Percentiles rank a stretch among this genome's conserved stretches.
Evolutionary conservation across 805 yeast species (phyloP).

Genomic region (Candida patagonica): DNA sequence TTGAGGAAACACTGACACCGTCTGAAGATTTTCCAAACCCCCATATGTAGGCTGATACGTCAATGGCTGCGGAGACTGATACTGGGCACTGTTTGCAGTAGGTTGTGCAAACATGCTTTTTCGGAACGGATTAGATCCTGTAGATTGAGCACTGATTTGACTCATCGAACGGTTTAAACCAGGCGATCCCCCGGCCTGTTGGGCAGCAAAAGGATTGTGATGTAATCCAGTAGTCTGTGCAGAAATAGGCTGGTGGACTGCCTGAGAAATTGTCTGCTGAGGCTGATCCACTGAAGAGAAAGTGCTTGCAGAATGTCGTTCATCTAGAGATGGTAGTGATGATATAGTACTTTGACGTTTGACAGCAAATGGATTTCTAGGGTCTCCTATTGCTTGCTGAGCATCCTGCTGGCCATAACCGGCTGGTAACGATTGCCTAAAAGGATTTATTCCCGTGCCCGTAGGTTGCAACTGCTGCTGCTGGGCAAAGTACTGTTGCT

Average conservation of each 20-base stretch:
- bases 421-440: slow-evolving; percentile 12
- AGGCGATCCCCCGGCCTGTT: slow-evolving; percentile 6
- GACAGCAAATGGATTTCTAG: slow-evolving; percentile 11
- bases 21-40: slow-evolving; percentile 58
- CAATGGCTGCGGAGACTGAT: neutral
- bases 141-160: slow-evolving; percentile 30
- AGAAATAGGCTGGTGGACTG: slow-evolving; percentile 6
- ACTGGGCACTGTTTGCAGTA: neutral
- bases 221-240: slow-evolving; percentile 15
- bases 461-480: slow-evolving; percentile 13
- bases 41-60: slow-evolving; percentile 57
- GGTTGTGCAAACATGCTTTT: slow-evolving; percentile 26
- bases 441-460: slow-evolving; percentile 17
- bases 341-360: slow-evolving; percentile 9
- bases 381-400: neutral
- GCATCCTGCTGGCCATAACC: neutral
- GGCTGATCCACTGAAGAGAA: too few species aligned
- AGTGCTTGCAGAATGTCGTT: slow-evolving; percentile 5
- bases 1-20: slow-evolving; percentile 61
- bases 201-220: slow-evolving; percentile 37
- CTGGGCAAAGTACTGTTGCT: slow-evolving; percentile 18
- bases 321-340: slow-evolving; percentile 8
- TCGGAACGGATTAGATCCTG: slow-evolving; percentile 58
- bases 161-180: slow-evolving; percentile 5
- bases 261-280: slow-evolving; percentile 11